Percentiles rank a stretch among this genome's conserved stretches.
Conservation (phyloP, 2,329 filamentous ascomycete genomes). For the Macrophomina phaseolina region DNA sequence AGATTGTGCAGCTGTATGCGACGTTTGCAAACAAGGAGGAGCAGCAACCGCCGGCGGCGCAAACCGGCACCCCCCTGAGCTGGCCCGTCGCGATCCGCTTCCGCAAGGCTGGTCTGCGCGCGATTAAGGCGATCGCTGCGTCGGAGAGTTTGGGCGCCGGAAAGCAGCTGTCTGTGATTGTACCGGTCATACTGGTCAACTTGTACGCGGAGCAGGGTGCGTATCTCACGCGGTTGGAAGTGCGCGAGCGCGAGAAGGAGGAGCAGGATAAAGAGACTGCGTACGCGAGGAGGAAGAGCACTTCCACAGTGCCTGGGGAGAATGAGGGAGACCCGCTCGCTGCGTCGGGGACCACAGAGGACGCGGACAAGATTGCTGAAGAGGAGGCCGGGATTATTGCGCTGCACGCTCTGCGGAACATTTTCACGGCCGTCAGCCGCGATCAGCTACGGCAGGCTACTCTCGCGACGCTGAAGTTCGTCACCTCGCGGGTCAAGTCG, state of each 20-base stretch:
- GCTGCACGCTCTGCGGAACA: constrained; percentile 82
- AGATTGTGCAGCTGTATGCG: constrained; percentile 80
- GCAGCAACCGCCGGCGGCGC: constrained; percentile 44
- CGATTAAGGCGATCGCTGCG: constrained; percentile 77
- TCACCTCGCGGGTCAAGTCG: constrained; percentile 51
- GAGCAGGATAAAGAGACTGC: constrained; percentile 69
- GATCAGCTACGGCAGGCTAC: constrained; percentile 82
- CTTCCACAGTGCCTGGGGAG: constrained; percentile 77
- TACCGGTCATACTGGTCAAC: constrained; percentile 87
- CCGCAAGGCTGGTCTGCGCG: constrained; percentile 63
- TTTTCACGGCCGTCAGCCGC: constrained; percentile 82
- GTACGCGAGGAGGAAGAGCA: constrained; percentile 73
- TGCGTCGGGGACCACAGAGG: constrained; percentile 79
- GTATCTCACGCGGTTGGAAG: constrained; percentile 70
- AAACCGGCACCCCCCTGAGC: constrained; percentile 57
- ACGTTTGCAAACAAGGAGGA: constrained; percentile 73
- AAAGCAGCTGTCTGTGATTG: constrained; percentile 76
- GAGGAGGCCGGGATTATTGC: constrained; percentile 86
- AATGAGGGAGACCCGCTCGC: constrained; percentile 70
- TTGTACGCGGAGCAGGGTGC: constrained; percentile 76
- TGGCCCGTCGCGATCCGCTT: constrained; percentile 75
- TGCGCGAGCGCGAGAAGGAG: constrained; percentile 71
- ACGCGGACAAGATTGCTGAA: constrained; percentile 88
- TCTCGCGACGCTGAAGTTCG: constrained; percentile 73
- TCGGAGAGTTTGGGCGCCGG: constrained; percentile 79